Evolutionary conservation across 495 filamentous ascomycete species (phyloP).

Genomic region (Trichocladium antarcticum): DNA sequence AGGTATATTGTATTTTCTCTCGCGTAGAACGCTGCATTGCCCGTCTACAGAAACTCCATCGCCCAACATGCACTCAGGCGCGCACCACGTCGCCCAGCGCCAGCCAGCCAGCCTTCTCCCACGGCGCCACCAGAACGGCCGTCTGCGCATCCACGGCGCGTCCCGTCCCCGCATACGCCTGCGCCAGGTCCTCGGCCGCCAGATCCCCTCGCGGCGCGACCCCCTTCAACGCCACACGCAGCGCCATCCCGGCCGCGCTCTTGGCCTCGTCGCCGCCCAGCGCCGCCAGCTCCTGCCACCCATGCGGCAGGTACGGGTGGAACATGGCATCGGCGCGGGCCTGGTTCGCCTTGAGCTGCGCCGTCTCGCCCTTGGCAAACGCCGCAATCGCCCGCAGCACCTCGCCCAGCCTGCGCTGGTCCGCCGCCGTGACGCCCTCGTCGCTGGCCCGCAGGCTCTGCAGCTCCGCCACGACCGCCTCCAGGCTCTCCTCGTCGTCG

Average conservation of each 20-base stretch:
- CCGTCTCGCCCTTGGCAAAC: slow-evolving; percentile 20
- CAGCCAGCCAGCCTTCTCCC: slow-evolving; percentile 55
- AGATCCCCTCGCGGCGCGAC: slow-evolving; percentile 60
- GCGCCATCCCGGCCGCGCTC: slow-evolving; percentile 66
- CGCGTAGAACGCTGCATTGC: neutral
- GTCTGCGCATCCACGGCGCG: slow-evolving; percentile 60
- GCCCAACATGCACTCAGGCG: neutral
- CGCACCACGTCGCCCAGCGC: slow-evolving; percentile 25
- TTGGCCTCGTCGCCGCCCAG: slow-evolving; percentile 31
- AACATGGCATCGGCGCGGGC: slow-evolving; percentile 65
- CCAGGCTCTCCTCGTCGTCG: slow-evolving; percentile 60
- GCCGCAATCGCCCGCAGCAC: slow-evolving; percentile 35
- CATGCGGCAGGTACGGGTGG: slow-evolving; percentile 58
- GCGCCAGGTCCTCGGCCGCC: slow-evolving; percentile 55
- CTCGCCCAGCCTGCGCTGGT: slow-evolving; percentile 40
- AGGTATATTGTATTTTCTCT: neutral
- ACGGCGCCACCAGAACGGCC: slow-evolving; percentile 73
- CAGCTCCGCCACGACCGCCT: slow-evolving; percentile 72
- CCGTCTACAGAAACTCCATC: no score
- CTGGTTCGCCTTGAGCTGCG: slow-evolving; percentile 37
- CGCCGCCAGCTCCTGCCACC: slow-evolving; percentile 64
- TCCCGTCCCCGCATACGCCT: slow-evolving; percentile 66
- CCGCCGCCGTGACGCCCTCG: slow-evolving; percentile 27
- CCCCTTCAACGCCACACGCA: slow-evolving; percentile 61
- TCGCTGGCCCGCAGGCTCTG: slow-evolving; percentile 55